Base-by-base conservation (phyloP, 2,329 filamentous ascomycete species). In the Fusarium continuum region DNA sequence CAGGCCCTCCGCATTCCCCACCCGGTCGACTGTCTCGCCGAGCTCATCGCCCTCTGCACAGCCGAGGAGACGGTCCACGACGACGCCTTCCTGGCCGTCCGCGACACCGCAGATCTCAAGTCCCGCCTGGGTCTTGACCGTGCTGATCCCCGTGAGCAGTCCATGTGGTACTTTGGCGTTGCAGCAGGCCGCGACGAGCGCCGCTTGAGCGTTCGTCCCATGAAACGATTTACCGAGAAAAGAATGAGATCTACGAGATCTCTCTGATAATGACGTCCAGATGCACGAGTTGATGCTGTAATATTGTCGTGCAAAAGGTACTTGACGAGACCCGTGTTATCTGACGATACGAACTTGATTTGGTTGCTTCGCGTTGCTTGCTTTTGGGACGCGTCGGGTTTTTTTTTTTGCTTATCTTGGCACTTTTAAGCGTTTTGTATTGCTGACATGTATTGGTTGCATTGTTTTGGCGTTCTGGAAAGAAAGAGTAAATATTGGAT, bases 11-110 rank as follows among this genome's bases (percentile, higher is more conserved):
- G 88, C 35, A 83, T 96, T 2, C 92, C 92, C 0, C 92, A 96
- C 72, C 82, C 83, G 6, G 87, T 91, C 34, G 85, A 83, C 58
- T 91, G 85, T 40, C 81, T 96, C 16, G 90, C 91, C 2, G 92
- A 93, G 73, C 81, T 93, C 19, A 84, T 96, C 67, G 89, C 87
- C 71, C 93, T 94, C 73, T 81, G 94, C 35, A 87, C 91, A 56
- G 88, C 89, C 66, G 88, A 88, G 36, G 88, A 89, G 20, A 79
- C 96, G 16, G 79, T 91, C 3, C 81, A 85, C 6, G 93, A 97
- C 70, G 82, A 87, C 9, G 85, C 90, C 0, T 94, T 97, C 73
- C 83, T 87, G 45, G 84, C 88, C 31, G 86, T 89, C 4, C 80
- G 82, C 23, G 88, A 83, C n/a, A 89, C 88, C 64, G 80, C 80